Evolutionary conservation across 345 rosid genomes (phyloP).

Genomic region (Populus deltoides): DNA sequence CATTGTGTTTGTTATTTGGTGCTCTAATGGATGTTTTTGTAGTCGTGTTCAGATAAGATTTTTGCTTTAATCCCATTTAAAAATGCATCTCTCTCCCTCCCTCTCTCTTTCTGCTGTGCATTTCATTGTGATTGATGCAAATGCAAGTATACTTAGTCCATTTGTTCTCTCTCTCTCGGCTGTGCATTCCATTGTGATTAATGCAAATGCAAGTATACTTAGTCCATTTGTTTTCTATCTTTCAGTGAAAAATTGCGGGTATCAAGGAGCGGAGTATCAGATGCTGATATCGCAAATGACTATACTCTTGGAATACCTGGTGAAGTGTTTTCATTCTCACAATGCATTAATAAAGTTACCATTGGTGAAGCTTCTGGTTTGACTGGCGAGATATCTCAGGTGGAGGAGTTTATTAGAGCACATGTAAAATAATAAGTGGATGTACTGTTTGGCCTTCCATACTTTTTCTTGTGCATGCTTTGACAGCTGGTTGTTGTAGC

Average conservation of each 20-base stretch:
- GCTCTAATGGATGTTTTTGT: neutral
- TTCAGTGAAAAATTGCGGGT: constrained; percentile 62
- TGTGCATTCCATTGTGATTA: neutral
- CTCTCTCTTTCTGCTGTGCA: too few relatives aligned
- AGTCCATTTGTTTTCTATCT: constrained; percentile 5
- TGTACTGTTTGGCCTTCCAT: neutral
- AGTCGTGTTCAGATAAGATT: too few relatives aligned
- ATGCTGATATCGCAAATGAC: constrained; percentile 78
- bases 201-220: neutral
- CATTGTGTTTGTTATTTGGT: neutral
- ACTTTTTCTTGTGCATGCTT: neutral
- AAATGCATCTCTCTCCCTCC: too few relatives aligned
- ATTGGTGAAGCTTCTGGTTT: constrained; percentile 74
- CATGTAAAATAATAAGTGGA: constrained; percentile 55
- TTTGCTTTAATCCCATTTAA: too few relatives aligned
- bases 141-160: neutral
- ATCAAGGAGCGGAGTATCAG: constrained; percentile 67
- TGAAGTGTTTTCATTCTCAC: constrained; percentile 62
- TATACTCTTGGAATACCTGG: constrained; percentile 71
- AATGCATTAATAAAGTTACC: constrained; percentile 67
- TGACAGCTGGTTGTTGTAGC: neutral
- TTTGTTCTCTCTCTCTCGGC: neutral
- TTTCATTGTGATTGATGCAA: neutral
- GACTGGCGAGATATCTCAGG: constrained; percentile 57
- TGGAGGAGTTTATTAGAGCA: constrained; percentile 72